Base-by-base conservation (phyloP, 257 asterid species). In the Rauvolfia tetraphylla region DNA sequence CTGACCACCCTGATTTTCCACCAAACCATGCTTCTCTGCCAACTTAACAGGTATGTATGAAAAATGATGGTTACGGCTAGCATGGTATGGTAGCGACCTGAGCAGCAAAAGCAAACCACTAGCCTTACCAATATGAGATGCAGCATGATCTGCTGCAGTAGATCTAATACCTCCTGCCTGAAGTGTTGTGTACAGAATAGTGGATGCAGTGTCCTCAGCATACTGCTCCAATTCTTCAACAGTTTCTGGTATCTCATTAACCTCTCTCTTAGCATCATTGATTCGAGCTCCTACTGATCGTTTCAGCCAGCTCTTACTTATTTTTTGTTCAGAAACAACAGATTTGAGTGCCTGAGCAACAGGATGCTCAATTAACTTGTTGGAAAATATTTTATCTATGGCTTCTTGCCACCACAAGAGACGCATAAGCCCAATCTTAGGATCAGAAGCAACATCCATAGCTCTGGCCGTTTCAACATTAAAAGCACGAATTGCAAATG, bases 331-430 rank as follows among this genome's bases (percentile, higher is more conserved):
- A 14, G 96, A 86, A 68, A 86, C 78, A 39, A 89, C 89, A 8
- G 91, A 89, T 33, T 92, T 74, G 5, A 94, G 89, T 5, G 97
- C 98, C 83, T 80, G 92, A 53, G 97, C 96, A 42, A 91, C 96
- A 18, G 99, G 99, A 76, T 95, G 99, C 87, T 95, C 96, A 25
- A 95, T 84, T 36, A 88, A 58, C 84, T 89, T 85, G 81, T 86
- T 81, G 68, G 96, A 86, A 79, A 83, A 92, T 80, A 95, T 88
- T 78, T 91, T 95, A 84, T 91, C 98, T 0, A 92, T 81, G 80
- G 98, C 90, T 78, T 95, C 99, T 84, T 92, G 90, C 99, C 99
- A 95, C 98, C 98, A 95, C 38, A 91, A 86, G 22, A 95, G 88
- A 79, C 96, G 94, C 99, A 95, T 90, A 67, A 91, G 99, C 42